These are phyloP conservation scores for Aspergillus conjunctus DNA, from an alignment of 495 filamentous ascomycete species.

Conservation along the genomic window DNA sequence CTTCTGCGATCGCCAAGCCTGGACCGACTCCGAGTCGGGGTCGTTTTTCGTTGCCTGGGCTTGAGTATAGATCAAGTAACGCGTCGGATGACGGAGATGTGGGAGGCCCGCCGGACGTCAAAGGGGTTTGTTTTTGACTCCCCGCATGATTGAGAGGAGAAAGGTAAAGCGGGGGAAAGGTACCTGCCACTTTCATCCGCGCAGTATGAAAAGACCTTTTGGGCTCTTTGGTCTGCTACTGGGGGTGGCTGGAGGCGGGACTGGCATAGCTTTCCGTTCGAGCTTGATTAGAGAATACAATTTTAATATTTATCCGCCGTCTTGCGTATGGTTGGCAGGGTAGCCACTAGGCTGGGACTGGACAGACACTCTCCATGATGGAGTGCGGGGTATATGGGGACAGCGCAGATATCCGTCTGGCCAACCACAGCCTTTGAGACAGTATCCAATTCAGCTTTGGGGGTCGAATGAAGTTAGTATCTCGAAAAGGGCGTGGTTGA, in stretches of 20 bases:
- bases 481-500: no score
- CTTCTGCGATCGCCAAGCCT: not conserved
- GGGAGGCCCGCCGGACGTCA: conserved; percentile 5
- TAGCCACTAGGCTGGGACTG: no score
- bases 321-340: no score
- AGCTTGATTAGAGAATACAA: not conserved
- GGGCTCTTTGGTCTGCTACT: conserved; percentile 10
- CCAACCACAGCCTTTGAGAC: no score
- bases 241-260: conserved; percentile 13
- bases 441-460: no score
- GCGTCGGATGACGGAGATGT: conserved; percentile 1
- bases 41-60: not conserved
- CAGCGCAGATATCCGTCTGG: no score
- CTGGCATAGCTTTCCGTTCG: conserved; percentile 16
- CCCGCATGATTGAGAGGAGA: not conserved
- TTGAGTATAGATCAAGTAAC: not conserved
- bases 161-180: not conserved
- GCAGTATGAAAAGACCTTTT: not conserved
- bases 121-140: conserved; percentile 8
- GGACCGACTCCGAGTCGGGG: conserved; percentile 7
- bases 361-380: no score
- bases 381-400: no score
- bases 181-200: not conserved
- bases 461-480: no score
- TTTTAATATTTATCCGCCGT: no score